These are phyloP conservation scores for Zostera marina DNA, from an alignment of 116 monocot genomes.

Conservation along the genomic window DNA sequence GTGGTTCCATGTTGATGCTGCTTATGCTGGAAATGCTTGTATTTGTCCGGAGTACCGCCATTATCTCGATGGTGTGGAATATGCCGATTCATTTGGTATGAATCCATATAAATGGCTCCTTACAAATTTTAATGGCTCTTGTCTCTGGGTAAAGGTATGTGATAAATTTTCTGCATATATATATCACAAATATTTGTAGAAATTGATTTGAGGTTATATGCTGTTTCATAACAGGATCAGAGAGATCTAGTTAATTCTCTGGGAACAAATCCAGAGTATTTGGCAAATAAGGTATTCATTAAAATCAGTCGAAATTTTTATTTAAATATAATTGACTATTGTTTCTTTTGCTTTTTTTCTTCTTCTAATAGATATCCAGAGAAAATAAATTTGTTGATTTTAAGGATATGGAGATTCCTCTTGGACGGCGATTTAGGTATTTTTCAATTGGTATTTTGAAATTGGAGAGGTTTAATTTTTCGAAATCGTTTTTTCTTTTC, in stretches of 20 bases:
- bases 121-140: constrained; percentile 69
- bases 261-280: constrained; percentile 63
- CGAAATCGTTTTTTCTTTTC: too few relatives aligned
- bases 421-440: constrained; percentile 70
- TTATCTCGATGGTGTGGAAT: constrained; percentile 54
- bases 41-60: constrained; percentile 67
- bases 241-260: constrained; percentile 40
- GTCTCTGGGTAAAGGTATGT: constrained; percentile 72
- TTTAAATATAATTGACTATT: too few relatives aligned
- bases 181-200: too few relatives aligned
- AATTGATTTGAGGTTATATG: too few relatives aligned
- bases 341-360: not conserved
- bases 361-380: constrained; percentile 40
- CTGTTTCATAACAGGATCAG: constrained; percentile 43
- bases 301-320: too few relatives aligned
- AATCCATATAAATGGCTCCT: constrained; percentile 82
- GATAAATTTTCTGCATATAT: not conserved
- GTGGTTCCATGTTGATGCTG: constrained; percentile 86
- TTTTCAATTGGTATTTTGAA: too few relatives aligned
- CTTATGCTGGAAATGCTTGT: constrained; percentile 78
- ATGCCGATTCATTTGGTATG: constrained; percentile 61
- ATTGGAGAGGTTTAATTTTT: too few relatives aligned
- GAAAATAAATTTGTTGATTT: constrained; percentile 48
- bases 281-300: constrained; percentile 78
- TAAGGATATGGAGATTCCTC: constrained; percentile 83